Conservation (phyloP, 2,329 filamentous ascomycete genomes). For the Diaporthe vaccinii region DNA sequence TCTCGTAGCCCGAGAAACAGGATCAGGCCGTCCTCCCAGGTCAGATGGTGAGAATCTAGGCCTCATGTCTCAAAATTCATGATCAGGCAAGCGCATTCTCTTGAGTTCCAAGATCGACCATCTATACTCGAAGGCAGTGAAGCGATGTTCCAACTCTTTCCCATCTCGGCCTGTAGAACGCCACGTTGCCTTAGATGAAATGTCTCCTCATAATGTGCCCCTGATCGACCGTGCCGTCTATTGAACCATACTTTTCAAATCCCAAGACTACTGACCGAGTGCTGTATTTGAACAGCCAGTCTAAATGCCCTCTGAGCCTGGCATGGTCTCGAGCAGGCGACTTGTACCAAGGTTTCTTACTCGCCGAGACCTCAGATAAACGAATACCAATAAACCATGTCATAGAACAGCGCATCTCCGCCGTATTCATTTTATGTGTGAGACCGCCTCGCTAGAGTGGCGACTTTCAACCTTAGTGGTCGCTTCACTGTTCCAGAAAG, state of each 20-base stretch:
- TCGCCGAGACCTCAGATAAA: no score
- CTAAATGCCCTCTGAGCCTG: not conserved
- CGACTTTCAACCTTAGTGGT: not conserved
- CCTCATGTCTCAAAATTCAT: not conserved
- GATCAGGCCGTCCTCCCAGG: not conserved
- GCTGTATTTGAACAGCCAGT: no score
- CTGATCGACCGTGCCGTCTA: not conserved
- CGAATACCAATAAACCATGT: not conserved
- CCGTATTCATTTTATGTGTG: not conserved
- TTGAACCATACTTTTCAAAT: not conserved
- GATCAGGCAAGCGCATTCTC: accelerated
- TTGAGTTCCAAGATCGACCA: not conserved
- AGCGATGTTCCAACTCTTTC: not conserved
- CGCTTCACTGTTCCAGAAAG: not conserved
- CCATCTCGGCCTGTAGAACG: no score
- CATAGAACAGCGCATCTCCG: not conserved
- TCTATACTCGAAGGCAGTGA: not conserved
- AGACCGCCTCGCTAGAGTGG: not conserved
- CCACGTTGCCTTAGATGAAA: not conserved
- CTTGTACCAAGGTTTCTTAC: not conserved
- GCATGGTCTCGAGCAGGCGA: not conserved
- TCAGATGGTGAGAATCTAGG: not conserved
- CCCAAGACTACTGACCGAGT: no score
- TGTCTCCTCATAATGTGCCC: no score
- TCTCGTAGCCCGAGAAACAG: not conserved